Conservation (phyloP, 805 yeast species). For the Lipomyces sp. region DNA sequence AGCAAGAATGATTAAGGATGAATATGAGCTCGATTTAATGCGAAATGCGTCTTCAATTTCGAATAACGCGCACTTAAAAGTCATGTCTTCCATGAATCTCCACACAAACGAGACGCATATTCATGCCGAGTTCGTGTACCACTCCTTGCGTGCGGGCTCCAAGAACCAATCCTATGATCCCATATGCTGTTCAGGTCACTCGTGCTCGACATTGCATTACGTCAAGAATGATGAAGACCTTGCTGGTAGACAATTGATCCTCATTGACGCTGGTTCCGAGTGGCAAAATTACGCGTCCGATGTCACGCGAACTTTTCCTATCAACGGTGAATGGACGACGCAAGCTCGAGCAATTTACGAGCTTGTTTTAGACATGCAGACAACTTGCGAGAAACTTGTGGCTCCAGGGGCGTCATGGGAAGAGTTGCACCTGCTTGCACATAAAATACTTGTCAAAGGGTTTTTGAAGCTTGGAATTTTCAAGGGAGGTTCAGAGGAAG, state of each 20-base stretch:
- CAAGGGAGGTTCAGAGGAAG: constrained; percentile 54
- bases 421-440: constrained; percentile 78
- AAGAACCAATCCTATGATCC: constrained; percentile 91
- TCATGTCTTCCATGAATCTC: constrained; percentile 89
- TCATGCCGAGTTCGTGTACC: constrained; percentile 94
- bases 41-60: constrained; percentile 81
- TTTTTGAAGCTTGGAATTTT: constrained; percentile 79
- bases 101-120: constrained; percentile 86
- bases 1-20: constrained; percentile 82
- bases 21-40: constrained; percentile 75
- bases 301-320: constrained; percentile 94
- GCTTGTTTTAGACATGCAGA: constrained; percentile 82
- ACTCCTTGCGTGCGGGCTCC: constrained; percentile 91
- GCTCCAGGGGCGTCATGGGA: constrained; percentile 89
- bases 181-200: constrained; percentile 91
- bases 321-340: constrained; percentile 83
- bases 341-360: constrained; percentile 85
- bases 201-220: constrained; percentile 89
- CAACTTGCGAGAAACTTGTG: constrained; percentile 67
- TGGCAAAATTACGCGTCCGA: constrained; percentile 93
- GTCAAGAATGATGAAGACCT: constrained; percentile 75
- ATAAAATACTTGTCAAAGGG: constrained; percentile 71
- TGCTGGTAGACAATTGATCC: constrained; percentile 60
- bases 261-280: constrained; percentile 97
- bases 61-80: constrained; percentile 86